These are phyloP conservation scores for Penicillium fuscoglaucum DNA, from an alignment of 2,329 filamentous ascomycete species.

Conservation along the genomic window DNA sequence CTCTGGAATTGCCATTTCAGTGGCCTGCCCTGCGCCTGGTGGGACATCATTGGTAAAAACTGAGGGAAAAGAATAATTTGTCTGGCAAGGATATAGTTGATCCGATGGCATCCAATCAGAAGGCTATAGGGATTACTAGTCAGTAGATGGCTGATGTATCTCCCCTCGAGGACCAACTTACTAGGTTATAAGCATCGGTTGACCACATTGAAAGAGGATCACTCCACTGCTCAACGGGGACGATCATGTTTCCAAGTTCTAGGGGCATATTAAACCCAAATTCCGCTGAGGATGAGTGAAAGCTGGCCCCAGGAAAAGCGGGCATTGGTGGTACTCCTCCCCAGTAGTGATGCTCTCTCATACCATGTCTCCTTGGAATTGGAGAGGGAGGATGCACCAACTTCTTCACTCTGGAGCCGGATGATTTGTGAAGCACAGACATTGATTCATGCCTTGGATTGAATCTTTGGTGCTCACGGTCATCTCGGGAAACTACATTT, in stretches of 20 bases:
- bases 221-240: neutral
- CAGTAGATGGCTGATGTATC: neutral
- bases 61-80: neutral
- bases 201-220: neutral
- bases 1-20: neutral
- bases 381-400: neutral
- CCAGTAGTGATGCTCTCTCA: slow-evolving; percentile 7
- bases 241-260: neutral
- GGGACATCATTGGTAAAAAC: neutral
- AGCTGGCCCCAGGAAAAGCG: neutral
- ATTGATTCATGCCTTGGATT: slow-evolving; percentile 3
- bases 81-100: neutral
- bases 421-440: slow-evolving; percentile 17
- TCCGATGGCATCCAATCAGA: neutral
- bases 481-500: slow-evolving; percentile 1
- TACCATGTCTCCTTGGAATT: neutral
- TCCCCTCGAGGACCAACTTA: neutral
- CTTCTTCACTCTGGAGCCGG: slow-evolving; percentile 14
- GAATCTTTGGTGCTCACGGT: neutral
- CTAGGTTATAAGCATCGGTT: neutral
- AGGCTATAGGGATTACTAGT: neutral
- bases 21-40: neutral
- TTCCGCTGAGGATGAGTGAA: neutral
- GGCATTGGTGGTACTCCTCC: neutral
- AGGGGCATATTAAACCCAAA: neutral